A percentile compares a stretch with the other conserved stretches of the same genome.
phyloP scores from a whole-genome alignment of 495 filamentous ascomycete genomes.

The Trichocladium antarcticum region DNA sequence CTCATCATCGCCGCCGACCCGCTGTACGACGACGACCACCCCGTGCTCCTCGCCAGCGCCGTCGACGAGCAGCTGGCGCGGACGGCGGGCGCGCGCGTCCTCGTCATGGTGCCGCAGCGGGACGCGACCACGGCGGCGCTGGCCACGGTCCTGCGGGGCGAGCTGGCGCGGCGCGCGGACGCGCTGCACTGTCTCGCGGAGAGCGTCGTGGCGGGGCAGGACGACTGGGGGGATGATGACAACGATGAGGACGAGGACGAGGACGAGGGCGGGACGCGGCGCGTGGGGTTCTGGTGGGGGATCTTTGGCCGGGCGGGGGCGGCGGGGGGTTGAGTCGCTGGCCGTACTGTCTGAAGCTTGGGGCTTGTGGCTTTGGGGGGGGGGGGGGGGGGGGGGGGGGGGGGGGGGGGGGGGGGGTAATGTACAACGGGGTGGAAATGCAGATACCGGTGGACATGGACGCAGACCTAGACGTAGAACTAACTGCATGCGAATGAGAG shows the following conservation, averaged over 20 bases:
- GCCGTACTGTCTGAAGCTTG: no score
- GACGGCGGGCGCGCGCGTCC: constrained; percentile 25
- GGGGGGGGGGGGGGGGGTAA: no score
- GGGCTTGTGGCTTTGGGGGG: no score
- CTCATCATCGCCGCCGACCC: constrained; percentile 37
- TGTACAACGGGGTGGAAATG: no score
- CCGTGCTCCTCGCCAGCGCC: constrained; percentile 32
- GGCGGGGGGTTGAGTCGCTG: no score
- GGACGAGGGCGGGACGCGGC: constrained; percentile 20
- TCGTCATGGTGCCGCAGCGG: constrained; percentile 38
- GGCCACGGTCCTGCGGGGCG: constrained; percentile 16
- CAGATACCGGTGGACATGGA: no score
- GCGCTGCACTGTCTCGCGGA: constrained; percentile 27
- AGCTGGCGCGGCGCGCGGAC: constrained; percentile 16
- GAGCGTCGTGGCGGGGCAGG: constrained; percentile 29
- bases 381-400: no score
- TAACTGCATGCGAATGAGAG: no score
- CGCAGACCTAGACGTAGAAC: no score
- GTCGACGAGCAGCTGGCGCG: constrained; percentile 30
- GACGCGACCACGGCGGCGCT: constrained; percentile 32
- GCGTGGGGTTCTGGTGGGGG: constrained; percentile 39
- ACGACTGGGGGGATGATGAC: constrained; percentile 37
- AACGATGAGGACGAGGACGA: no score
- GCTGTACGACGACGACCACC: constrained; percentile 41
- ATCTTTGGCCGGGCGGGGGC: constrained; percentile 26